These are phyloP conservation scores for Mycena pura DNA, from an alignment of 768 basidiomycete species.

Conservation along the genomic window DNA sequence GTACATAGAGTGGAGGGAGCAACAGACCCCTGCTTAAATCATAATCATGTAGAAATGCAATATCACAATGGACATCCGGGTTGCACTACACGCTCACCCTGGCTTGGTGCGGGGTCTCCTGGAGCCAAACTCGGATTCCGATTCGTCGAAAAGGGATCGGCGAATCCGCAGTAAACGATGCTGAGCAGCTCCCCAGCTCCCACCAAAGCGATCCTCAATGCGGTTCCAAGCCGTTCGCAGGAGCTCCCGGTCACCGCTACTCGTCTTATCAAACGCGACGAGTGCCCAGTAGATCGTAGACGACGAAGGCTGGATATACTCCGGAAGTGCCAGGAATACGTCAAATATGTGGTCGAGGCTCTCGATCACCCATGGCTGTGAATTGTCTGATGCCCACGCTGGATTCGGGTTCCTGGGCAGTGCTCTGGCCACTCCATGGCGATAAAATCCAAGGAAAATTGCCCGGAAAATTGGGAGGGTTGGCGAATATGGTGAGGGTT, in stretches of 20 bases:
- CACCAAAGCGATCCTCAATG: slow-evolving; percentile 62
- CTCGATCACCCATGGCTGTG: slow-evolving; percentile 59
- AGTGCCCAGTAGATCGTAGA: slow-evolving; percentile 71
- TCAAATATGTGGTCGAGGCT: slow-evolving; percentile 65
- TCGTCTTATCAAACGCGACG: slow-evolving; percentile 67
- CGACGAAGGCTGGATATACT: slow-evolving; percentile 47
- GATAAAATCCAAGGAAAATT: slow-evolving; percentile 77
- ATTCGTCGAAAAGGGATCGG: slow-evolving; percentile 38
- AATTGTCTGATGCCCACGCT: slow-evolving; percentile 13
- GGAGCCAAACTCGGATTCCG: background rate
- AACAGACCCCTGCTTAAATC: slow-evolving; percentile 32
- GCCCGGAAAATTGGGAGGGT: slow-evolving; percentile 67
- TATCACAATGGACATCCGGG: slow-evolving; percentile 7
- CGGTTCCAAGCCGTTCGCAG: slow-evolving; percentile 63
- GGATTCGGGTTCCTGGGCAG: background rate
- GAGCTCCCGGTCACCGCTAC: slow-evolving; percentile 52
- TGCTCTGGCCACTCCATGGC: slow-evolving; percentile 51
- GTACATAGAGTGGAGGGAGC: slow-evolving; percentile 75
- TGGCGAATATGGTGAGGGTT: slow-evolving; percentile 45
- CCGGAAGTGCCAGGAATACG: slow-evolving; percentile 66
- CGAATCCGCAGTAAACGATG: slow-evolving; percentile 52
- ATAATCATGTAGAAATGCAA: slow-evolving; percentile 15
- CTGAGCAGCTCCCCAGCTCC: slow-evolving; percentile 48
- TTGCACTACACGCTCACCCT: background rate
- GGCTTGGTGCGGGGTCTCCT: background rate